Base-by-base conservation (phyloP, 768 basidiomycete species). In the Agrocybe pediades region DNA sequence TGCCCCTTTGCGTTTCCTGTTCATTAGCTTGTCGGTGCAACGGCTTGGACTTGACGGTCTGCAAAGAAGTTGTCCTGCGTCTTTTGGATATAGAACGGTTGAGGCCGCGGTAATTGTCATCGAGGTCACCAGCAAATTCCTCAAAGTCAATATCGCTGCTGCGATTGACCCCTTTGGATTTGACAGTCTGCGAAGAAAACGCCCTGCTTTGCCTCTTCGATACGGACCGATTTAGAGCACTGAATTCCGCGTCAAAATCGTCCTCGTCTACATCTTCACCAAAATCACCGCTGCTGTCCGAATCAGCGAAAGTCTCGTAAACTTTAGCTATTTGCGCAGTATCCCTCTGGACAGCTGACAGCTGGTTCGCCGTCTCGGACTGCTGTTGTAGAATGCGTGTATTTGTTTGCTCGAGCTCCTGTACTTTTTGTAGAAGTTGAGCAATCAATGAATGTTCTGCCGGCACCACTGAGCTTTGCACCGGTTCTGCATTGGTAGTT, bases 321-420 rank as follows among this genome's bases (percentile, higher is more conserved):
- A 84, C 79, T 50, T 80, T 81, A 42, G 78, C 77, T 56, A 93
- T 90, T 49, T 79, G 81, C 43, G 88, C 81, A 2, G 86, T 85
- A 60, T 92, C 88, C 53, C 81, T 77, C 59, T 90, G 87, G 9
- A 89, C 87, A 3, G 80, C 79, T n/a, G 80, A 79, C 23, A 92
- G 73, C 54, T 85, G 83, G 33, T 72, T 72, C 5, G 78, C 69
- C 0, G 90, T 90, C 59, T 81, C 78, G 1, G 67, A 68, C 64
- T 92, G 90, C 56, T 88, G 83, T 51, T 77, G 72, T 19, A 82
- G 72, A 39, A 93, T 90, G 51, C 81, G 79, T 6, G 71, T 57
- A 59, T 93, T 93, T 2, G 88, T 81, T 33, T 84, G 79, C 62
- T 93, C 89, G 1, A 93, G 76, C 65, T 93, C 90, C 43, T 79